Percentiles rank a stretch among this genome's conserved stretches.
Conservation (phyloP, 139 green algal genomes). For the Closterium sp. region DNA sequence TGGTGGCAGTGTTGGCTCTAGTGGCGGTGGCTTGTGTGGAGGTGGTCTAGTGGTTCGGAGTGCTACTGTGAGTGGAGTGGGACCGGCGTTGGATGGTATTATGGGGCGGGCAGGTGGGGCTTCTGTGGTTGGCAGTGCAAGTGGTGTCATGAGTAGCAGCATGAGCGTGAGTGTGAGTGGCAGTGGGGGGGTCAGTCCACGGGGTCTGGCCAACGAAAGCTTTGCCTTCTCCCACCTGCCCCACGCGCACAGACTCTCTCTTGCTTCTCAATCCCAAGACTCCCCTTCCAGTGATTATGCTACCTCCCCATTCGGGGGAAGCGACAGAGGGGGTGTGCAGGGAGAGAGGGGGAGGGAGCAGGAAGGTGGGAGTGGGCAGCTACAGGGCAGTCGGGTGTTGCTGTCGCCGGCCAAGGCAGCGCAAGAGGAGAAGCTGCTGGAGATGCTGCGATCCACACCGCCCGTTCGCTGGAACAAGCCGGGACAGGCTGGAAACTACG, state of each 20-base stretch:
- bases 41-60: neutral
- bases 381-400: neutral
- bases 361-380: neutral
- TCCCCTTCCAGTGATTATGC: neutral
- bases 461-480: neutral
- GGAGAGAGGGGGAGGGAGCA: neutral
- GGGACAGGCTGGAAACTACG: neutral
- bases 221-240: neutral
- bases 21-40: neutral
- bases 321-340: neutral
- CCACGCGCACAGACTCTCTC: neutral
- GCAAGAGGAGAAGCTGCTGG: constrained; percentile 10
- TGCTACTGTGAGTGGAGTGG: neutral
- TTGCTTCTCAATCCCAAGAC: neutral
- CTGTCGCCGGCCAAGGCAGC: neutral
- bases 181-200: neutral
- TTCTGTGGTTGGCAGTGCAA: neutral
- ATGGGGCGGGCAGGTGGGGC: neutral
- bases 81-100: neutral
- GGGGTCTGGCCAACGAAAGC: too few relatives aligned
- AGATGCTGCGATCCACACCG: constrained; percentile 3
- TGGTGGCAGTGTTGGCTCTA: neutral
- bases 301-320: neutral
- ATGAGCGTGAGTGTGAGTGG: neutral
- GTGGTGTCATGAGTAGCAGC: neutral